Conservation (phyloP, 2,329 filamentous ascomycete genomes). For the Mycosphaerelloides madeirae region DNA sequence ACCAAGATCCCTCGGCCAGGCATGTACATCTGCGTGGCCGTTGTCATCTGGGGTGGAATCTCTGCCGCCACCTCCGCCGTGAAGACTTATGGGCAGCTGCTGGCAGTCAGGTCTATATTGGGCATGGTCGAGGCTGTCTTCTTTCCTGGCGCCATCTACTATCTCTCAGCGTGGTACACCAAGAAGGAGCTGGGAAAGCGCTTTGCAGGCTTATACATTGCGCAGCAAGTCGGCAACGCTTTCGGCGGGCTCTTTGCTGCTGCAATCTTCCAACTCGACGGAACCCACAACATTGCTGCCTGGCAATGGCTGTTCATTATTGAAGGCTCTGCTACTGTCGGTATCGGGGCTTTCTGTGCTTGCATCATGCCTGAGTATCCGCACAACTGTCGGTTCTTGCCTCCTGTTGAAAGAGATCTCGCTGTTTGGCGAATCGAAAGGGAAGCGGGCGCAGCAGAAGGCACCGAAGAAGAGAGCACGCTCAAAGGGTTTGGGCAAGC, state of each 20-base stretch:
- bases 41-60: slow-evolving; percentile 31
- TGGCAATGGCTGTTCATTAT: slow-evolving; percentile 31
- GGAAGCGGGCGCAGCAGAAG: slow-evolving; percentile 23
- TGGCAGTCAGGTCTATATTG: slow-evolving; percentile 35
- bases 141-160: slow-evolving; percentile 38
- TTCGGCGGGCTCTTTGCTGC: slow-evolving; percentile 15
- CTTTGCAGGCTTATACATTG: slow-evolving; percentile 34
- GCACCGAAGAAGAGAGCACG: slow-evolving; percentile 22
- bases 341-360: slow-evolving; percentile 5
- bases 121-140: slow-evolving; percentile 33
- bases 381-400: slow-evolving; percentile 24
- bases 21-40: slow-evolving; percentile 36
- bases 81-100: slow-evolving; percentile 30
- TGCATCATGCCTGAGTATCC: slow-evolving; percentile 34
- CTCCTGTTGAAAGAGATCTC: slow-evolving; percentile 24
- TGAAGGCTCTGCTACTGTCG: slow-evolving; percentile 19
- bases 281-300: slow-evolving; percentile 26
- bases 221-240: slow-evolving; percentile 31
- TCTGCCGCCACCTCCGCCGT: slow-evolving; percentile 33
- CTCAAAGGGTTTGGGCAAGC: slow-evolving; percentile 27
- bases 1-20: slow-evolving; percentile 37
- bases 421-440: slow-evolving; percentile 27
- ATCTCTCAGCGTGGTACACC: slow-evolving; percentile 40
- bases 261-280: slow-evolving; percentile 23
- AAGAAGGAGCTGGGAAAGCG: slow-evolving; percentile 35